phyloP scores from a whole-genome alignment of 768 basidiomycete genomes.

The Pleurotus tuber-regium region DNA sequence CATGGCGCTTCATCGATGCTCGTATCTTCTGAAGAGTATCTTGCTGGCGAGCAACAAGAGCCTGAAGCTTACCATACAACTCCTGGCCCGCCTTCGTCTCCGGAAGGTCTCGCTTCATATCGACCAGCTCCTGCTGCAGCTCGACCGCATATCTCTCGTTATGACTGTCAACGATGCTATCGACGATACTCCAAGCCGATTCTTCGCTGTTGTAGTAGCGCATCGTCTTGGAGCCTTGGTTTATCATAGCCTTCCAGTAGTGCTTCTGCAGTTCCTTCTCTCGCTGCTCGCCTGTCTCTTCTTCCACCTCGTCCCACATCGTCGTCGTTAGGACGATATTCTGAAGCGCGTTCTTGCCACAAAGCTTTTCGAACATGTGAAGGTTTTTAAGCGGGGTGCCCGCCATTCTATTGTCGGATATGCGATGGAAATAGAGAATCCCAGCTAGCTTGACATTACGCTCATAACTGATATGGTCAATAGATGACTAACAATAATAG shows the following conservation, averaged over 20 bases:
- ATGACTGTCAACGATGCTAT: slow-evolving; percentile 27
- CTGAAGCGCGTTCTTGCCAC: slow-evolving; percentile 26
- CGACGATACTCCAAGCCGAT: slow-evolving; percentile 19
- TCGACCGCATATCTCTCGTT: slow-evolving; percentile 10
- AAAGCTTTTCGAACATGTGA: slow-evolving; percentile 31
- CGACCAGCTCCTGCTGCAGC: slow-evolving; percentile 21
- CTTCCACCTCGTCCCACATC: slow-evolving; percentile 38
- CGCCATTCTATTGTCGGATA: slow-evolving; percentile 24
- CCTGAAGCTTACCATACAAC: slow-evolving; percentile 11
- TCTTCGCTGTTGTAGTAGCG: slow-evolving; percentile 27
- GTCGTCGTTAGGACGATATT: slow-evolving; percentile 33
- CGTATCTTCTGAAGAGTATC: slow-evolving; percentile 11
- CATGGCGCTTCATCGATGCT: slow-evolving; percentile 2
- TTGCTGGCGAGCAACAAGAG: slow-evolving; percentile 12
- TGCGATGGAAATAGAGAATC: slow-evolving; percentile 23
- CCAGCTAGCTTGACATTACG: slow-evolving; percentile 20
- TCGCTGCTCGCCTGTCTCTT: slow-evolving; percentile 33
- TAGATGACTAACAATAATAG: no score
- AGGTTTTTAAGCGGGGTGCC: slow-evolving; percentile 27
- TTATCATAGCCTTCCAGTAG: slow-evolving; percentile 42
- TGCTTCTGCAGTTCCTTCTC: slow-evolving; percentile 38
- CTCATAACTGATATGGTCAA: slow-evolving; percentile 11
- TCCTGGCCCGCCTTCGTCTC: slow-evolving; percentile 27
- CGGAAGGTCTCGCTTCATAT: slow-evolving; percentile 24
- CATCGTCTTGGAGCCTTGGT: slow-evolving; percentile 35